These are phyloP conservation scores for Capsicum rhomboideum DNA, from an alignment of 257 asterid species.

Conservation along the genomic window DNA sequence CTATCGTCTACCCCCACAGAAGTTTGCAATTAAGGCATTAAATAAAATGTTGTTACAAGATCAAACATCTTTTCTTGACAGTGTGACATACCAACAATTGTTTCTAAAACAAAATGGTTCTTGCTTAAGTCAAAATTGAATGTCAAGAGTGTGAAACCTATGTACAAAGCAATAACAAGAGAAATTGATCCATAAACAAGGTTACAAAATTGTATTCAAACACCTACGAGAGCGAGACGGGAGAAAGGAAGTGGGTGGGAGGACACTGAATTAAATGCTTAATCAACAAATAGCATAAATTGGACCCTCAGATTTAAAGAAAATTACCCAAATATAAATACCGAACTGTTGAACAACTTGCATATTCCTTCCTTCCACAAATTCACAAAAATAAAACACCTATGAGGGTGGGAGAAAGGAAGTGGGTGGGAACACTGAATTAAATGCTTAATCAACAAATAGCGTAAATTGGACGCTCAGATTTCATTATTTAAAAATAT, in stretches of 20 bases:
- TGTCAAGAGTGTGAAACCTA: not conserved
- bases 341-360: not conserved
- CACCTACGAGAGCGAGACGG: not conserved
- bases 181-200: not conserved
- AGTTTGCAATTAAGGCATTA: not conserved
- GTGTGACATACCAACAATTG: not conserved
- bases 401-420: too few species aligned
- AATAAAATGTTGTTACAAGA: not conserved
- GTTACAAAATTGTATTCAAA: not conserved
- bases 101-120: not conserved
- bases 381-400: not conserved
- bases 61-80: not conserved
- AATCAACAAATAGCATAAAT: not conserved
- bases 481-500: not conserved
- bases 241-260: not conserved
- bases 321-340: not conserved
- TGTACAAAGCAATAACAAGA: not conserved
- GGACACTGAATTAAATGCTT: not conserved
- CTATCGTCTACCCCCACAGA: not conserved
- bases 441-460: not conserved
- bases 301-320: not conserved
- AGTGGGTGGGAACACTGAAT: not conserved
- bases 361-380: not conserved
- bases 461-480: not conserved
- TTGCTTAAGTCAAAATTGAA: not conserved